Base-by-base conservation (phyloP, 2,329 filamentous ascomycete genomes). In the Alternaria postmessia region DNA sequence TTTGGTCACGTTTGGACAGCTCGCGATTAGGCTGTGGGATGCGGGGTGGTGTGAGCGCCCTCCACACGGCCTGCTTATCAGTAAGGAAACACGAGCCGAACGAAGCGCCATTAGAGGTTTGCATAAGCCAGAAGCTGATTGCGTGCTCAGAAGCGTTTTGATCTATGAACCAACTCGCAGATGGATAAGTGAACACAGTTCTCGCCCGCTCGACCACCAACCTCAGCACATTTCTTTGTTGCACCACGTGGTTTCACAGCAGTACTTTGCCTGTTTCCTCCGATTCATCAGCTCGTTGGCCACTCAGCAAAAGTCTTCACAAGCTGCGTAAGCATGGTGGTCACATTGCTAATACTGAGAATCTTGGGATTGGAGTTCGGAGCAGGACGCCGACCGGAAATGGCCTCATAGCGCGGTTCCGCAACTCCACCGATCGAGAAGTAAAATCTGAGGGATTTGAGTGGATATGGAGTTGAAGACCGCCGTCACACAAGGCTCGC, bases 381-480 rank as follows among this genome's bases (percentile, higher is more conserved):
- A 56, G 81, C 82, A 54, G 82, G 80, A 46, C 79, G 83, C 59
- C 77, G 83, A 69, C 83, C 82, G 14, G 78, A 82, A 18, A 49
- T 83, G 84, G 18, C 84, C 81, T 81, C 85, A 85, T 72, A 80
- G 80, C 18, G 80, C 80, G 59, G 85, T 39, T 30, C 46, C 49
- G 49, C 84, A 75, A 83, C 81, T 5, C 64, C 84, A 64, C 79
- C 85, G 57, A 78, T 86, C 42, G 82, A 85, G 67, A 82, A 81
- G 63, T 80, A 81, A 24, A 75, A 78, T 24, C 80, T 80, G 83
- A 32, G 83, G 82, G 52, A 82, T 79, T 43, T 85, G 83, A 72
- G 83, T 86, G 56, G 85, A 85, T 68, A 84, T 85, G 66, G 84
- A 84, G 57, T 85, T 26, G 59, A 49, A 57, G 16, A 34, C 92